A percentile compares a stretch with the other conserved stretches of the same genome.
Conservation (phyloP, 805 yeast species). For the Starmera pachycereana region DNA sequence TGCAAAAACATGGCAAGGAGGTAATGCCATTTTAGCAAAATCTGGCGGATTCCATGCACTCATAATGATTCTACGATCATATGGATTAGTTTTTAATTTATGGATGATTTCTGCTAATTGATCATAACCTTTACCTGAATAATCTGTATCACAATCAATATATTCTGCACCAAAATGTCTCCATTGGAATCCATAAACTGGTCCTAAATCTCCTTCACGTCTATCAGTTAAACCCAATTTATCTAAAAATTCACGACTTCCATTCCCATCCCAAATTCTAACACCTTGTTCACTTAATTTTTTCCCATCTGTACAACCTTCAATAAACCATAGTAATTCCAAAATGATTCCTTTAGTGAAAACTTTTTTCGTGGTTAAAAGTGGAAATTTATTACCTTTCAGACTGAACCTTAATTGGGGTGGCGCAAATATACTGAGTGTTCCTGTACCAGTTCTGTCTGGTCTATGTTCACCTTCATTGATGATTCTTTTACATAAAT, state of each 20-base stretch:
- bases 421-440: slow-evolving; percentile 84
- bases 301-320: slow-evolving; percentile 85
- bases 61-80: slow-evolving; percentile 87
- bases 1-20: slow-evolving; percentile 96
- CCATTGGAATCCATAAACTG: slow-evolving; percentile 99
- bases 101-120: slow-evolving; percentile 75
- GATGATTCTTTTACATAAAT: slow-evolving; percentile 67
- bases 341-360: slow-evolving; percentile 82
- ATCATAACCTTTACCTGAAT: slow-evolving; percentile 81
- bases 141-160: slow-evolving; percentile 76
- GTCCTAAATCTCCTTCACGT: slow-evolving; percentile 92
- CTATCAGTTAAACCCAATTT: slow-evolving; percentile 69
- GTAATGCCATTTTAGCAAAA: slow-evolving; percentile 87
- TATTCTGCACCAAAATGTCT: slow-evolving; percentile 97
- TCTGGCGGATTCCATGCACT: slow-evolving; percentile 99
- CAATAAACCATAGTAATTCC: slow-evolving; percentile 87
- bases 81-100: slow-evolving; percentile 78
- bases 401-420: slow-evolving; percentile 85
- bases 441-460: slow-evolving; percentile 97
- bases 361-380: slow-evolving; percentile 87
- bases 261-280: slow-evolving; percentile 99
- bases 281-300: slow-evolving; percentile 72
- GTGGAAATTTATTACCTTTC: slow-evolving; percentile 65
- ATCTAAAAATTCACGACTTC: slow-evolving; percentile 85
- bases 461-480: slow-evolving; percentile 83